phyloP scores from a whole-genome alignment of 257 asterid species.

The Striga asiatica region DNA sequence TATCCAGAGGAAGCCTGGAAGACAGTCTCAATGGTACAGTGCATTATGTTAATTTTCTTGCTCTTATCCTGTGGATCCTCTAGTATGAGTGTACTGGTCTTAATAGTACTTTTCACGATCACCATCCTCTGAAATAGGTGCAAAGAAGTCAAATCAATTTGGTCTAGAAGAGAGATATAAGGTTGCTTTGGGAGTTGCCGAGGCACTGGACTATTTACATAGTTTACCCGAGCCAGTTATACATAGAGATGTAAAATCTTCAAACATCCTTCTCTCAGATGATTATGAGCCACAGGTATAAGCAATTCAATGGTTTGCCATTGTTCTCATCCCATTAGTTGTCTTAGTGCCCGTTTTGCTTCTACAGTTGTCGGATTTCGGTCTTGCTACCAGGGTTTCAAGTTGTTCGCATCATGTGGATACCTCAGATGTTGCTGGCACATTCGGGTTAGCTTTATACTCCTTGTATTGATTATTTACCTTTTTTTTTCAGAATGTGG shows the following conservation, averaged over 20 bases:
- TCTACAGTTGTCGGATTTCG: conserved; percentile 81
- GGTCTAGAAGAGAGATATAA: conserved; percentile 72
- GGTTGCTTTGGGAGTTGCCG: conserved; percentile 83
- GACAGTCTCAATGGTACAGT: conserved; percentile 78
- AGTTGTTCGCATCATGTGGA: conserved; percentile 42
- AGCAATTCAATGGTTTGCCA: not conserved
- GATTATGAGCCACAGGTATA: conserved; percentile 76
- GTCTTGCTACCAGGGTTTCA: conserved; percentile 75
- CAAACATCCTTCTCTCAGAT: conserved; percentile 84
- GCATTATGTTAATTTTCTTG: conserved; percentile 6
- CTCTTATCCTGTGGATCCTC: not conserved
- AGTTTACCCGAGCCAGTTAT: conserved; percentile 44
- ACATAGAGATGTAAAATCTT: conserved; percentile 91
- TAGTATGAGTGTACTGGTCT: not conserved
- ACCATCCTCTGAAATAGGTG: conserved; percentile 28
- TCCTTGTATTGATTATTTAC: not conserved
- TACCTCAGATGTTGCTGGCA: conserved; percentile 71
- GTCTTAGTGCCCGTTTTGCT: conserved; percentile 4
- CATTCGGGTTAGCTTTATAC: conserved; percentile 62
- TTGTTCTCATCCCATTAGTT: not conserved
- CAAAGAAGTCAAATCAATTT: conserved; percentile 25
- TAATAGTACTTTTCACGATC: conserved; percentile 12
- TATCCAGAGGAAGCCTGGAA: conserved; percentile 85
- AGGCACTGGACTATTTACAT: conserved; percentile 76
- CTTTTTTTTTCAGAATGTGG: too few species aligned